Evolutionary conservation across 768 basidiomycete species (phyloP).

Genomic region (Mycena amicta): DNA sequence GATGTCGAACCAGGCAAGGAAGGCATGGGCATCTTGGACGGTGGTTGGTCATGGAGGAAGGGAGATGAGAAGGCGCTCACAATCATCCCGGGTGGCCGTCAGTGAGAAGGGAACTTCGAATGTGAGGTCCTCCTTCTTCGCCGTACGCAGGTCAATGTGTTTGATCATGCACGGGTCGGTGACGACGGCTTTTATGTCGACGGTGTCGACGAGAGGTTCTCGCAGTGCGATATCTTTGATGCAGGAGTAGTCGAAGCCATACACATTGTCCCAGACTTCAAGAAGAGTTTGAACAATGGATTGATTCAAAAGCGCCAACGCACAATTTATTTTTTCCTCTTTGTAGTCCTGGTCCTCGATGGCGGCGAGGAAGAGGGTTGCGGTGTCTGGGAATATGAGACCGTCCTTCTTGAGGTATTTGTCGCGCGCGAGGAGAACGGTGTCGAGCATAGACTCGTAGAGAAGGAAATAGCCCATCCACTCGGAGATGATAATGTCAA

Average conservation of each 20-base stretch:
- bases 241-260: slow-evolving; percentile 99
- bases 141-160: slow-evolving; percentile 90
- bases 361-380: slow-evolving; percentile 89
- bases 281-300: slow-evolving; percentile 5
- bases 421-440: slow-evolving; percentile 94
- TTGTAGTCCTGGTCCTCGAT: slow-evolving; percentile 99
- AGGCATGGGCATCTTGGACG: slow-evolving; percentile 85
- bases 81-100: slow-evolving; percentile 85
- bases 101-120: slow-evolving; percentile 83
- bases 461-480: slow-evolving; percentile 99
- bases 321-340: slow-evolving; percentile 99
- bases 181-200: slow-evolving; percentile 93
- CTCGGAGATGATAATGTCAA: slow-evolving; percentile 99
- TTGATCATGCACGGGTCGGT: slow-evolving; percentile 91
- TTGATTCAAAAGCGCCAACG: slow-evolving; percentile 33
- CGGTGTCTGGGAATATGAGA: slow-evolving; percentile 94
- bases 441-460: slow-evolving; percentile 99
- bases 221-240: slow-evolving; percentile 98
- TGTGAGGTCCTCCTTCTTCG: slow-evolving; percentile 91
- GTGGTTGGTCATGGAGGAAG: neutral
- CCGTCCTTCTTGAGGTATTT: slow-evolving; percentile 92
- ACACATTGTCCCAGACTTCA: slow-evolving; percentile 99
- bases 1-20: slow-evolving; percentile 99
- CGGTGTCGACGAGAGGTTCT: slow-evolving; percentile 98
- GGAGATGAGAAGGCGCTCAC: slow-evolving; percentile 46